Percentiles rank a stretch among this genome's conserved stretches.
Evolutionary conservation across 192 early-diverging fungal species (phyloP).

Genomic region (Coemansia sp.): DNA sequence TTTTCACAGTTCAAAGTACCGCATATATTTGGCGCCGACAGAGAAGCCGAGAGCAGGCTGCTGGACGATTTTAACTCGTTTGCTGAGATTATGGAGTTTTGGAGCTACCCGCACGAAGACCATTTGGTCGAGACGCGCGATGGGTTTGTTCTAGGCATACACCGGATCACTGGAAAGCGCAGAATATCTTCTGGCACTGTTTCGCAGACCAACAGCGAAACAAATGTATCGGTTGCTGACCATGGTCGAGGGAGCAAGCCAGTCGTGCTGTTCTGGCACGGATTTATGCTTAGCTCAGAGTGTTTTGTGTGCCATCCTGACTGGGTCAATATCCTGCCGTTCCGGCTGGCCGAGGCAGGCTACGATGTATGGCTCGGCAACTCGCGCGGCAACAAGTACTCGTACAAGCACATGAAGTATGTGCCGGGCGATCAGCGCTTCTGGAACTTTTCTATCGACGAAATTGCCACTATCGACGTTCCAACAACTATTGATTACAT

Average conservation of each 20-base stretch:
- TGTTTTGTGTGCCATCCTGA: slow-evolving; percentile 87
- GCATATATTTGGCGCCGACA: slow-evolving; percentile 30
- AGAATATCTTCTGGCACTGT: slow-evolving; percentile 17
- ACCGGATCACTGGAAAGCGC: slow-evolving; percentile 66
- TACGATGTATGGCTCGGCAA: slow-evolving; percentile 98
- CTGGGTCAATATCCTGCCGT: slow-evolving; percentile 72
- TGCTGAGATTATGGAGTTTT: slow-evolving; percentile 54
- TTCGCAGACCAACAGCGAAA: slow-evolving; percentile 9
- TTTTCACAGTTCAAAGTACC: slow-evolving; percentile 37
- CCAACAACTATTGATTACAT: slow-evolving; percentile 88
- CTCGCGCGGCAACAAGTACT: slow-evolving; percentile 92
- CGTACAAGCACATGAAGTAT: slow-evolving; percentile 73
- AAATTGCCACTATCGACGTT: slow-evolving; percentile 83
- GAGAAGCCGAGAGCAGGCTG: slow-evolving; percentile 37
- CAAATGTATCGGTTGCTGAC: background rate
- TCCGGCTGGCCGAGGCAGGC: slow-evolving; percentile 80
- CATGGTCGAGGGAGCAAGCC: slow-evolving; percentile 52
- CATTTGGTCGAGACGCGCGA: slow-evolving; percentile 84
- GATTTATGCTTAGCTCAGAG: slow-evolving; percentile 90
- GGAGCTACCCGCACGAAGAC: slow-evolving; percentile 81
- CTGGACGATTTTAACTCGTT: slow-evolving; percentile 55
- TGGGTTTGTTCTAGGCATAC: slow-evolving; percentile 79
- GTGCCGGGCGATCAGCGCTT: slow-evolving; percentile 68
- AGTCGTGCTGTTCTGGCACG: slow-evolving; percentile 92
- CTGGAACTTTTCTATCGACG: slow-evolving; percentile 95